Evolutionary conservation across 192 early-diverging fungal genomes (phyloP), one percentile per base, ranked within the genome.

Genomic region (Coemansia sp.): DNA sequence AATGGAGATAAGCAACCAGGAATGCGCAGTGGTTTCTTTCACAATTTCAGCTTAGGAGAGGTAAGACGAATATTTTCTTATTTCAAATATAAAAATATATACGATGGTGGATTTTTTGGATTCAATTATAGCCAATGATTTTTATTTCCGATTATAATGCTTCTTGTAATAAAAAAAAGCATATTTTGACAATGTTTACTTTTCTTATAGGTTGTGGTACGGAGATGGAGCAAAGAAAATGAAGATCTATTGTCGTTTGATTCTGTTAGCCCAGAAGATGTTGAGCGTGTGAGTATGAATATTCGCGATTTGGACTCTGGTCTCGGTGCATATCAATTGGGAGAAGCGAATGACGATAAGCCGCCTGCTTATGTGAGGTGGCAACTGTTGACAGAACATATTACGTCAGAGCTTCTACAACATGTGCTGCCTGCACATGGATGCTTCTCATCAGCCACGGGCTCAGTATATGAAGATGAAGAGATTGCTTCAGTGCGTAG

Each of bases 271-370:
- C 54, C 65, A 6, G 86, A 85, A 4, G 86, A 94, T 31, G 68
- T 84, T 16, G 84, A 87, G 60, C 69, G 90, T 50, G 83, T 87
- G 50, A 81, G 69, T 27, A 25, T 79, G 88, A 88, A 90, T 50
- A 87, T 94, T 49, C 81, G 91, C 18, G 85, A 89, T 38, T 84
- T 95, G 59, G 94, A 98, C 65, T 79, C 75, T 6, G 85, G 81
- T 52, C 83, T 96, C 4, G 96, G 94, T 14, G 78, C 90, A 7
- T 98, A 95, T 72, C 93, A 91, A 14, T 63, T 92, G 2, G 71
- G 82, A 4, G 31, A 28, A 14, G 7, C 41, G 10, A 12, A 50
- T 21, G 25, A 24, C 4, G 31, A 3, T 31, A 21, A 25, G 48
- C 4, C 10, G n/a, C 7, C 18, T n/a, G 32, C 86, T 16, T 92